These are phyloP conservation scores for Phialophora tarda DNA, from an alignment of 2,329 filamentous ascomycete species.

Conservation along the genomic window DNA sequence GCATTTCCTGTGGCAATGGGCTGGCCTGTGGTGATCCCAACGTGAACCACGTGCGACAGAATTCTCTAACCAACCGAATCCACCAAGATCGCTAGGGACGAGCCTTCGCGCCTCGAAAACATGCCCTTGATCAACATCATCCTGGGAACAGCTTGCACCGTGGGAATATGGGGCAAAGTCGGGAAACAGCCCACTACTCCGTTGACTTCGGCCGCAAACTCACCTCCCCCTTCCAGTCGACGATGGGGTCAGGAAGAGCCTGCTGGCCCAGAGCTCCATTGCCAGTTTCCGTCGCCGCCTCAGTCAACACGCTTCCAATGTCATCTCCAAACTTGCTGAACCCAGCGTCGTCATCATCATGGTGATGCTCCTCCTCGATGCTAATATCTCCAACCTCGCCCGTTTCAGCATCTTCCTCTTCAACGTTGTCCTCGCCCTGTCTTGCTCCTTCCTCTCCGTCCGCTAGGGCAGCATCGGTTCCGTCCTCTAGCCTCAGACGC, in stretches of 20 bases:
- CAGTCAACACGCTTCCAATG: neutral
- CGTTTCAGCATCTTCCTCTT: neutral
- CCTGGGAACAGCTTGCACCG: too few relatives aligned
- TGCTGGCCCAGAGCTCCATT: neutral
- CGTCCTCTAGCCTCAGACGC: neutral
- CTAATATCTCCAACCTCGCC: neutral
- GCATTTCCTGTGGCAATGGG: too few relatives aligned
- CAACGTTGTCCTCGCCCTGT: neutral
- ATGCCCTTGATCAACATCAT: too few relatives aligned
- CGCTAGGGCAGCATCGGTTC: neutral
- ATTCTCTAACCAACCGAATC: too few relatives aligned
- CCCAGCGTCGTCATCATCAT: neutral
- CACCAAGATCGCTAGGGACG: too few relatives aligned
- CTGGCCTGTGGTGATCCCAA: too few relatives aligned
- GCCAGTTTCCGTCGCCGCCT: neutral
- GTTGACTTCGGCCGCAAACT: neutral
- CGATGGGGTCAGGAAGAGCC: neutral
- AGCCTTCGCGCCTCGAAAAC: neutral
- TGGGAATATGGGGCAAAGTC: too few relatives aligned
- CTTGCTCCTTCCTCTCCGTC: neutral
- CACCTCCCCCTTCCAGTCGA: neutral
- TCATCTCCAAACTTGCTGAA: neutral
- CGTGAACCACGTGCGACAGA: too few relatives aligned
- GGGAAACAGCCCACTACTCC: neutral
- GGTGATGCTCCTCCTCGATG: neutral